phyloP scores from a whole-genome alignment of 1,284 basidiomycete genomes.

The Irpex sp. region DNA sequence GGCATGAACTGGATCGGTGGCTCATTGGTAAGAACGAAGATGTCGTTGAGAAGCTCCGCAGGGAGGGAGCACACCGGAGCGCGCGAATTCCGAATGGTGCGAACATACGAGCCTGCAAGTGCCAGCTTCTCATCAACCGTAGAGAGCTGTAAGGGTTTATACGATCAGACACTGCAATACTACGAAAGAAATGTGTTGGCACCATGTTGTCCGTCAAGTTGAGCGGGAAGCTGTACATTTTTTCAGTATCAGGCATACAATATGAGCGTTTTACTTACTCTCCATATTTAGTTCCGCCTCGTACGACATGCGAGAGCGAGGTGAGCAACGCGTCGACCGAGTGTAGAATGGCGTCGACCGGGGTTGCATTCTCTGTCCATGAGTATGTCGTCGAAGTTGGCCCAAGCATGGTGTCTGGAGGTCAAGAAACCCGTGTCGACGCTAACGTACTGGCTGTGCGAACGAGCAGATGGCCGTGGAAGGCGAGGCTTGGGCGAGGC shows the following conservation, averaged over 20 bases:
- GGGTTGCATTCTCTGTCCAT: not conserved
- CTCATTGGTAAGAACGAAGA: slow-evolving; percentile 4
- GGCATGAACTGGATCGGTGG: not conserved
- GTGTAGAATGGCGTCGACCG: not conserved
- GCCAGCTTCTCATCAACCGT: slow-evolving; percentile 1
- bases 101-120: slow-evolving; percentile 3
- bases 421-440: not conserved
- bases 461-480: not conserved
- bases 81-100: slow-evolving; percentile 7
- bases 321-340: not conserved
- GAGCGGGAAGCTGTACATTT: slow-evolving; percentile 3
- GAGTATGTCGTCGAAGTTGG: not conserved
- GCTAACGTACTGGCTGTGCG: not conserved
- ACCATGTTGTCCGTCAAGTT: slow-evolving; percentile 2
- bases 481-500: not conserved
- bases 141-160: not conserved
- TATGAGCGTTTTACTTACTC: slow-evolving; percentile 5
- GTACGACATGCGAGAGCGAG: slow-evolving; percentile 7
- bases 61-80: slow-evolving; percentile 4
- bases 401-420: not conserved
- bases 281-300: slow-evolving; percentile 10
- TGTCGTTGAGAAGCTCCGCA: slow-evolving; percentile 3
- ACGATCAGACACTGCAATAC: too few species aligned
- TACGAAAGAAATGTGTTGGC: not conserved
- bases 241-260: not conserved